Conservation (phyloP, 208 protist species). For the Wallacemonas sp. region DNA sequence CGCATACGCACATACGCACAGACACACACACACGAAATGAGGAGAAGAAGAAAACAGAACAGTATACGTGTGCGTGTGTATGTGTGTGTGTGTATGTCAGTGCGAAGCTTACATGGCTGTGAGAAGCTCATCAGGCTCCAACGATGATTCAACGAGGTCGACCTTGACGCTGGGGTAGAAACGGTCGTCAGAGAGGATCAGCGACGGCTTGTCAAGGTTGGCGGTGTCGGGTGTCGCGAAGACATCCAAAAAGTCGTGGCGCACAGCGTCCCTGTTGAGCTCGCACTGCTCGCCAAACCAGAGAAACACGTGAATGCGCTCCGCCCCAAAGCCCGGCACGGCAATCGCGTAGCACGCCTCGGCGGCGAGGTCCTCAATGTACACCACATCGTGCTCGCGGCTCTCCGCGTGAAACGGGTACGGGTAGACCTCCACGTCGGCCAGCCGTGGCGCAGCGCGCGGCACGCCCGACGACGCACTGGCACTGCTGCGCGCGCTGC, state of each 20-base stretch:
- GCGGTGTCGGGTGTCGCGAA: not conserved
- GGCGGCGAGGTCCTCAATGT: constrained; percentile 54
- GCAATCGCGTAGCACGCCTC: constrained; percentile 56
- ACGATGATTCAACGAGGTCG: constrained; percentile 52
- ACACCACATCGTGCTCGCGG: constrained; percentile 29
- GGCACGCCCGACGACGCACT: not conserved
- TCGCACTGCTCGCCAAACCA: constrained; percentile 48
- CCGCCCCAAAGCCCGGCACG: constrained; percentile 29
- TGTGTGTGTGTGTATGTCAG: too few species aligned
- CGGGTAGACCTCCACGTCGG: constrained; percentile 19
- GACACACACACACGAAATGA: constrained; percentile 17
- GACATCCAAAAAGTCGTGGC: not conserved
- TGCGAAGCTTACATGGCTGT: constrained; percentile 40
- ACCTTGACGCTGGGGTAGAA: constrained; percentile 35
- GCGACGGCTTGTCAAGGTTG: not conserved
- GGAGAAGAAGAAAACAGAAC: constrained; percentile 3
- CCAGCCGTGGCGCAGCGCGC: not conserved
- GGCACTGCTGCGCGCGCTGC: not conserved
- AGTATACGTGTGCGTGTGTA: too few species aligned
- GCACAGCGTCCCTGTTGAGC: constrained; percentile 29
- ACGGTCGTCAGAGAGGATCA: not conserved
- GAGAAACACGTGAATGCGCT: constrained; percentile 38
- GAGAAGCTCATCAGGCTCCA: constrained; percentile 79
- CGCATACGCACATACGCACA: constrained; percentile 21
- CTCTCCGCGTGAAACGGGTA: constrained; percentile 16